Conservation (phyloP, 306 rosid species). For the Carpinus fangiana region DNA sequence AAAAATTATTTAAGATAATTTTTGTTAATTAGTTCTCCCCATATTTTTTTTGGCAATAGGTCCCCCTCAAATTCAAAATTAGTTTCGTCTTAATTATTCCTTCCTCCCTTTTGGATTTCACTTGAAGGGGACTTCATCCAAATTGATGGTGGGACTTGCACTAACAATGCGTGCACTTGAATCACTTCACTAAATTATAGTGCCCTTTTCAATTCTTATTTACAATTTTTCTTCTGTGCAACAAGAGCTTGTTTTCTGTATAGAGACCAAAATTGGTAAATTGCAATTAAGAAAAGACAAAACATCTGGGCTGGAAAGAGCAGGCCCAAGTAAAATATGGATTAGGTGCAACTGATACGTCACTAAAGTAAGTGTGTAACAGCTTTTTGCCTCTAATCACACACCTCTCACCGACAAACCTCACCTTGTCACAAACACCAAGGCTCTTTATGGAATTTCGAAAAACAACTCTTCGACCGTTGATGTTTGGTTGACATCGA, state of each 20-base stretch:
- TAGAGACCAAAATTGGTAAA: constrained; percentile 21
- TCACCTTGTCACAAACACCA: not conserved
- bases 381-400: not conserved
- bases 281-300: constrained; percentile 25
- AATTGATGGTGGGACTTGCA: not conserved
- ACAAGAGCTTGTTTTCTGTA: not conserved
- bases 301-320: constrained; percentile 31
- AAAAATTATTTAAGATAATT: too few relatives aligned
- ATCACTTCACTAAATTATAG: not conserved
- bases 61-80: too few relatives aligned
- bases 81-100: too few relatives aligned
- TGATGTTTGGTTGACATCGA: constrained; percentile 5
- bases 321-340: not conserved
- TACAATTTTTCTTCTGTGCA: not conserved
- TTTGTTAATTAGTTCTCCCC: too few relatives aligned
- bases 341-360: constrained; percentile 25
- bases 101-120: too few relatives aligned
- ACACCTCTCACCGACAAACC: constrained; percentile 25
- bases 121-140: too few relatives aligned
- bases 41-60: too few relatives aligned
- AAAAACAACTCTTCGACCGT: not conserved
- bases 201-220: not conserved
- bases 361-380: not conserved
- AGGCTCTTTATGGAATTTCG: constrained; percentile 7
- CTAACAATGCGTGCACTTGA: not conserved